A percentile compares a stretch with the other conserved stretches of the same genome.
phyloP scores from a whole-genome alignment of 208 protist species.

The Wallacemonas collosoma region DNA sequence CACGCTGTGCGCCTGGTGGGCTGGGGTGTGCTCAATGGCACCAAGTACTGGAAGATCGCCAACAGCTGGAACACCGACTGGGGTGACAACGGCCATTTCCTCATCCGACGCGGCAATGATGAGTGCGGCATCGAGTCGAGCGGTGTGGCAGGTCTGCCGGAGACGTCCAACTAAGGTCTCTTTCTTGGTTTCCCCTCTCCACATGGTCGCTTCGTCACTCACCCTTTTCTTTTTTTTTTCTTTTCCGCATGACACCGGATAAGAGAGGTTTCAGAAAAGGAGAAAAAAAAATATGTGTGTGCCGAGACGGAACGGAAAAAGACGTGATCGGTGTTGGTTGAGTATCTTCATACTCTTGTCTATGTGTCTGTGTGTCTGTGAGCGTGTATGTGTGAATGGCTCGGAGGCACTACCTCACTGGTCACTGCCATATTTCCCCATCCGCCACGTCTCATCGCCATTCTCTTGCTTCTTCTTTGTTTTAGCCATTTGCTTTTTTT shows the following conservation, averaged over 20 bases:
- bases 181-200: conserved; percentile 16
- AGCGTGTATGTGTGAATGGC: not conserved
- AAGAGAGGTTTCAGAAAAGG: no score
- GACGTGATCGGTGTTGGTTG: no score
- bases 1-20: conserved; percentile 90
- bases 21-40: conserved; percentile 77
- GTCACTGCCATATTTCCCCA: not conserved
- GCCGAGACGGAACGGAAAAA: no score
- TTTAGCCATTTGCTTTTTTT: not conserved
- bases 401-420: not conserved
- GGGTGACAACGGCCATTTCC: conserved; percentile 89
- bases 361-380: not conserved
- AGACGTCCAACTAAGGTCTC: conserved; percentile 17
- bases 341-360: not conserved
- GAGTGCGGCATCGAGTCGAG: conserved; percentile 81
- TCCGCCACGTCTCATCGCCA: not conserved
- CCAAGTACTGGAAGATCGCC: conserved; percentile 89
- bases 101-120: conserved; percentile 68
- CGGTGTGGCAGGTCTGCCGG: conserved; percentile 54
- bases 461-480: not conserved
- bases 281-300: no score
- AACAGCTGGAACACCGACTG: conserved; percentile 92
- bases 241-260: not conserved
- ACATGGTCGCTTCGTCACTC: not conserved
- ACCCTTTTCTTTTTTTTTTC: conserved; percentile 18